Evolutionary conservation across 129 eudicot genomes (phyloP), one percentile per base, ranked within the genome.

Genomic region (Flaveria brownii): DNA sequence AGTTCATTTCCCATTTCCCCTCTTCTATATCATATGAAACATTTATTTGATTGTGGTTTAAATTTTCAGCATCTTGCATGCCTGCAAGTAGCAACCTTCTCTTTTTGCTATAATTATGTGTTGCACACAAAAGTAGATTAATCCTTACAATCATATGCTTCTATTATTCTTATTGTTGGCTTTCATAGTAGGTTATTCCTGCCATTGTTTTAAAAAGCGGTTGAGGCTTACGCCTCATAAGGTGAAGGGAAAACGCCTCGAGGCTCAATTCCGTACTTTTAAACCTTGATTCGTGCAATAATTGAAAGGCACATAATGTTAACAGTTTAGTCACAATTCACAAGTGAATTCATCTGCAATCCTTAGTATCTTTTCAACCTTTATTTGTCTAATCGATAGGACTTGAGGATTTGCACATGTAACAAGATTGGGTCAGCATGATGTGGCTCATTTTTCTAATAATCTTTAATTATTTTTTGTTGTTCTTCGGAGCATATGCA

Each of bases 1-100:
- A 95, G 97, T 91, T 68, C 85, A 52, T 26, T 62, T 63, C 70
- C 62, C 72, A 45, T n/a, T 63, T 63, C 63, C 63, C 61, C 79
- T 84, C 79, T 41, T 47, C 65, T n/a, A 10, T 68, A 30, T 26
- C 18, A 50, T 52, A 54, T 64, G 7, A 42, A 61, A 41, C 18
- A n/a, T 79, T 39, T 4, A 22, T 62, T 18, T 11, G 28, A 5
- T 60, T 25, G 42, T 75, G 30, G 15, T 25, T 68, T 20, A 39
- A 15, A 25, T 33, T 0, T 33, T 49, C 62, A 2, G 9, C 39
- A 10, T 13, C 17, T 36, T 17, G 65, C 62, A 6, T 17, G 36
- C 64, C 23, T 52, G 22, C 59, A 52, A 52, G 25, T 52, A 52
- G 59, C 22, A 52, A 3, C 23, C 11, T 52, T 52, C 23, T 57